Percentiles rank a stretch among this genome's conserved stretches.
phyloP scores from a whole-genome alignment of 495 filamentous ascomycete species.

The Podospora sp. region DNA sequence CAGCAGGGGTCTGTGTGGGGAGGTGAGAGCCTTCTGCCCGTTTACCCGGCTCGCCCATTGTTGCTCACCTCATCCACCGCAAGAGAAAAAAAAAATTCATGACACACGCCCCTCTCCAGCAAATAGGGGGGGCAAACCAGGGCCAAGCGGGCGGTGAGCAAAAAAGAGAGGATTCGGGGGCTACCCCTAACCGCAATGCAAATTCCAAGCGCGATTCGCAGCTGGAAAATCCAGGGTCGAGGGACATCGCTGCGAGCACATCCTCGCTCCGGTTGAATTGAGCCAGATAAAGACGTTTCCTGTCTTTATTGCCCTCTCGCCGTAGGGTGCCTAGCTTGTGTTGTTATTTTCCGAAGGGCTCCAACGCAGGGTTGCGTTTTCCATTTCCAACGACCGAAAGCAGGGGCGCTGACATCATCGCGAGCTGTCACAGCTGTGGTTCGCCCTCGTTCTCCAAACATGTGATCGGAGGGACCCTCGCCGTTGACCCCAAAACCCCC shows the following conservation, averaged over 20 bases:
- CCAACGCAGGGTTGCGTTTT: not conserved
- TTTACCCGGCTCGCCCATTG: constrained; percentile 24
- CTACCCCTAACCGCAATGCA: not conserved
- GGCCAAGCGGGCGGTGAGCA: not conserved
- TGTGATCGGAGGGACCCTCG: constrained; percentile 6
- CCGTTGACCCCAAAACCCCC: not conserved
- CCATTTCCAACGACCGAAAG: not conserved
- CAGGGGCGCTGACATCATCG: constrained; percentile 9
- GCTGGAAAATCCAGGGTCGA: not conserved
- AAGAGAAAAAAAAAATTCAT: not conserved
- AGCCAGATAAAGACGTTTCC: not conserved
- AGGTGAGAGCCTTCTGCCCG: constrained; percentile 16
- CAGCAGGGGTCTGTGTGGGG: constrained; percentile 9
- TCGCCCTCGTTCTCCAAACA: not conserved
- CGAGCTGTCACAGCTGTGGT: not conserved
- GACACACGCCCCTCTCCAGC: not conserved
- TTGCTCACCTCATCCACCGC: constrained; percentile 3
- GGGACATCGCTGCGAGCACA: not conserved
- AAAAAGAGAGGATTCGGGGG: constrained; percentile 2
- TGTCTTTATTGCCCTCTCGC: not conserved
- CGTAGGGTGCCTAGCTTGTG: not conserved
- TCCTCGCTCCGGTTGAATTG: not conserved
- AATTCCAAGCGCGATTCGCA: not conserved
- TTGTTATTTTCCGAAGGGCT: not conserved
- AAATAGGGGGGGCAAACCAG: not conserved